Base-by-base conservation (phyloP, 345 rosid species). In the Melaleuca alternifolia region DNA sequence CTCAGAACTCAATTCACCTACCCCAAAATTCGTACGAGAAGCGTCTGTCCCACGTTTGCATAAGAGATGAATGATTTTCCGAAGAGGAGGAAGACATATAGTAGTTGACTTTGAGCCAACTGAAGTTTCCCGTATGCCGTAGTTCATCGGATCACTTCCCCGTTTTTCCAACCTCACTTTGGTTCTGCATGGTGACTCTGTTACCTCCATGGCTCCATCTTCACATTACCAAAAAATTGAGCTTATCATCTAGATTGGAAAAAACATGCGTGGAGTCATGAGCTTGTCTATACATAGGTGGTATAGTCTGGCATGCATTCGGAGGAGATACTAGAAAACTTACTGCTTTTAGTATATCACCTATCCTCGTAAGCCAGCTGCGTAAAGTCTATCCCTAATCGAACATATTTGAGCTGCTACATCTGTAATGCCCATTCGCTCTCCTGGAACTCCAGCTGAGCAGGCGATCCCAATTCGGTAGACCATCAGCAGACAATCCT, bases 391-490 rank as follows among this genome's bases (percentile, higher is more conserved):
- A 2, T 76, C n/a, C n/a, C 86, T 18, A 30, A 71, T 8, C 9
- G 56, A 11, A 52, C 15, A 14, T 6, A 85, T 26, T 46, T 3
- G 18, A 26, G 87, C 2, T 16, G 5, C 52, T 1, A 50, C 87
- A 37, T 50, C 44, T 10, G 50, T 26, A 0, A 37, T 86, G 48
- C 56, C 28, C 46, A 77, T 54, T 18, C 87, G 48, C 26, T 52
- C 84, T 57, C 77, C 24, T 9, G 87, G 83, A 30, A 77, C 50
- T 54, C 77, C 89, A 28, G 18, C 53, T 1, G 91, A 88, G 50
- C 90, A 90, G 33, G 86, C 83, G 2, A 88, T 51, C 53, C 90
- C 91, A 41, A 86, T 85, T 54, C 15, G 21, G 23, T 50, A 65
- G 21, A 87, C 50, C 5, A 54, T 88, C n/a, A 48, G 11, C 79